Conservation (phyloP, 2,329 filamentous ascomycete genomes). For the Stenocarpella maydis region DNA sequence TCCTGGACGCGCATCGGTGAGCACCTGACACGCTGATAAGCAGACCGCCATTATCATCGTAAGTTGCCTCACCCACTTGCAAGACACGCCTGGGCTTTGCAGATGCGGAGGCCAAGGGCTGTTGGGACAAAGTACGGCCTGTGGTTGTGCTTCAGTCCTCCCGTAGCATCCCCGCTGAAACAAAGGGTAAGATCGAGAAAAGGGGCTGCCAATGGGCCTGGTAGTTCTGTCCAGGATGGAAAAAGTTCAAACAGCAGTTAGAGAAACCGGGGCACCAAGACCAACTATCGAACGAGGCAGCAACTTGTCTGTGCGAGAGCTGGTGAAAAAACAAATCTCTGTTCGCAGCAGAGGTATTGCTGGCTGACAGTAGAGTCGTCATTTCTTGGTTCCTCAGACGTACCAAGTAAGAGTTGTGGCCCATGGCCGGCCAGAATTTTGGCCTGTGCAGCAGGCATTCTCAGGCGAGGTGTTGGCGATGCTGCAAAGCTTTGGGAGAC, state of each 20-base stretch:
- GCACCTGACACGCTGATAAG: slow-evolving; percentile 31
- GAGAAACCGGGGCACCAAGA: slow-evolving; percentile 19
- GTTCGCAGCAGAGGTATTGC: neutral
- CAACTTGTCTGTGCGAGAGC: slow-evolving; percentile 10
- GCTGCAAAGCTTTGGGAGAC: neutral
- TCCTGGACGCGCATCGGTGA: slow-evolving; percentile 29
- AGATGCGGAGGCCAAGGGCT: slow-evolving; percentile 4
- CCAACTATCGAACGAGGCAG: slow-evolving; percentile 17
- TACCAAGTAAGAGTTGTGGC: neutral
- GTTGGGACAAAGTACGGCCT: neutral
- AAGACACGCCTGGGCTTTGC: neutral
- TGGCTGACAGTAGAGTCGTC: slow-evolving; percentile 17
- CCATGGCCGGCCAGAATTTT: neutral
- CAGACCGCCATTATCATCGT: slow-evolving; percentile 36
- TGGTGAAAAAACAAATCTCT: neutral
- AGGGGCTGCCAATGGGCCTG: slow-evolving; percentile 1
- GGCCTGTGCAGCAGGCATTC: neutral
- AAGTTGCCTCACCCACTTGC: slow-evolving; percentile 11
- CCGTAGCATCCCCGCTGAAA: slow-evolving; percentile 27
- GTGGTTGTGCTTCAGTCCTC: neutral
- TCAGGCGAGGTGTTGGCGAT: neutral
- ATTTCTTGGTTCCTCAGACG: slow-evolving; percentile 8
- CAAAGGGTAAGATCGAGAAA: slow-evolving; percentile 5
- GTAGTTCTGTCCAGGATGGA: slow-evolving; percentile 11
- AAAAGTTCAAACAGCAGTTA: slow-evolving; percentile 25